Conservation (phyloP, 2,329 filamentous ascomycete species). For the Camillea tinctor region DNA sequence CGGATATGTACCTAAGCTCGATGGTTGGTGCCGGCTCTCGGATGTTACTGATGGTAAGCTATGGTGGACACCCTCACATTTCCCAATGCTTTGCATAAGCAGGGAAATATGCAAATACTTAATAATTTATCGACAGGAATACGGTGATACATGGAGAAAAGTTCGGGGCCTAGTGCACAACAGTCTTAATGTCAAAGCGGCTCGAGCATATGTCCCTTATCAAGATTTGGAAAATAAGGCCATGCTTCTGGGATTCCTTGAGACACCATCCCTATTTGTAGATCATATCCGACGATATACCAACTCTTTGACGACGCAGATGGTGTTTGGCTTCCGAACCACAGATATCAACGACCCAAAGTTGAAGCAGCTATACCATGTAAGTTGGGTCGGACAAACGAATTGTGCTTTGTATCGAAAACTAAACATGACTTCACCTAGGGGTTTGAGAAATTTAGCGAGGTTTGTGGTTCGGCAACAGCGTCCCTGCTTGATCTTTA, state of each 20-base stretch:
- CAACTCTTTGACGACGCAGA: conserved; percentile 45
- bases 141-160: conserved; percentile 30
- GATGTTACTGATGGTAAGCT: conserved; percentile 17
- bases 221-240: conserved; percentile 54
- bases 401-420: background rate
- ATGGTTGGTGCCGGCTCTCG: conserved; percentile 25
- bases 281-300: conserved; percentile 45
- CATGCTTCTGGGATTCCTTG: conserved; percentile 48
- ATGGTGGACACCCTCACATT: background rate
- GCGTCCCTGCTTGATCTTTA: conserved; percentile 47
- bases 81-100: background rate
- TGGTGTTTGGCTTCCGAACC: conserved; percentile 45
- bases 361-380: conserved; percentile 41
- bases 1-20: conserved; percentile 43
- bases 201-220: conserved; percentile 49
- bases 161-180: conserved; percentile 39
- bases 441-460: conserved; percentile 19
- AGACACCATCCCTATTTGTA: conserved; percentile 38
- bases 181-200: conserved; percentile 43
- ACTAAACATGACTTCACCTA: conserved; percentile 3
- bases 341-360: conserved; percentile 33
- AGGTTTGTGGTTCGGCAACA: conserved; percentile 19
- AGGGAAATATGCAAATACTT: background rate
- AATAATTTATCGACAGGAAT: conserved; percentile 14
- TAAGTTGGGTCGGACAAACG: conserved; percentile 6